Percentiles rank a stretch among this genome's conserved stretches.
phyloP scores from a whole-genome alignment of 2,329 filamentous ascomycete genomes.

The Rugonectria rugulosa region DNA sequence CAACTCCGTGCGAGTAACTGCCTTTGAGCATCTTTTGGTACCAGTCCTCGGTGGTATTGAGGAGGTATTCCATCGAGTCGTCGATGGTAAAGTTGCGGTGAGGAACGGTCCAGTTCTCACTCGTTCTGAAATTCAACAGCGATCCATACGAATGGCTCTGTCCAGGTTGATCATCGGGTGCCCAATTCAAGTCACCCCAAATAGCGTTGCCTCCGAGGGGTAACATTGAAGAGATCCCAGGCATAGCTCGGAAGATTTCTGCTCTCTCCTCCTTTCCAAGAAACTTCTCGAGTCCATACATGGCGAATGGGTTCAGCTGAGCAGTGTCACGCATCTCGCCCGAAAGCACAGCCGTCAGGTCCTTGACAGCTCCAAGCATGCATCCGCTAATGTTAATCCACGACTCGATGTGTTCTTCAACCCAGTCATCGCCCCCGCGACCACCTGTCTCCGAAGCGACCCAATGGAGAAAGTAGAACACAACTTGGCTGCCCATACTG shows the following conservation, averaged over 20 bases:
- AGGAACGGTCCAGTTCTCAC: constrained; percentile 68
- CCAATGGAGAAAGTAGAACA: constrained; percentile 84
- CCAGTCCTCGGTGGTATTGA: constrained; percentile 83
- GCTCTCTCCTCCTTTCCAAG: constrained; percentile 88
- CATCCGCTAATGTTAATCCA: constrained; percentile 99
- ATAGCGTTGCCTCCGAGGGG: constrained; percentile 91
- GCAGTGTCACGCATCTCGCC: constrained; percentile 99
- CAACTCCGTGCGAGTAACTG: constrained; percentile 89
- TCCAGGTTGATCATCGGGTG: constrained; percentile 82
- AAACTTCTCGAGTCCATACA: constrained; percentile 97
- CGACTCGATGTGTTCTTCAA: constrained; percentile 86
- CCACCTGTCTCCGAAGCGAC: constrained; percentile 83
- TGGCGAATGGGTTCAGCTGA: constrained; percentile 93
- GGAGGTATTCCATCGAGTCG: constrained; percentile 79
- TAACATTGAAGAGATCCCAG: constrained; percentile 94
- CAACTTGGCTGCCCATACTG: constrained; percentile 96
- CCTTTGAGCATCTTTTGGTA: constrained; percentile 75
- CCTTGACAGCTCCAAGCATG: constrained; percentile 95
- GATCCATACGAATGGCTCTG: constrained; percentile 80
- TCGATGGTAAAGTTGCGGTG: constrained; percentile 82
- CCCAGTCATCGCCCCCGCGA: constrained; percentile 84
- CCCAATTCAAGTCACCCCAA: constrained; percentile 91
- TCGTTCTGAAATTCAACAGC: constrained; percentile 81
- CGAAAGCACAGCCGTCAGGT: constrained; percentile 86
- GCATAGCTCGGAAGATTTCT: constrained; percentile 96